Evolutionary conservation across 371 early-diverging fungal species (phyloP), one percentile per base, ranked within the genome.

Genomic region (Blakeslea trispora): DNA sequence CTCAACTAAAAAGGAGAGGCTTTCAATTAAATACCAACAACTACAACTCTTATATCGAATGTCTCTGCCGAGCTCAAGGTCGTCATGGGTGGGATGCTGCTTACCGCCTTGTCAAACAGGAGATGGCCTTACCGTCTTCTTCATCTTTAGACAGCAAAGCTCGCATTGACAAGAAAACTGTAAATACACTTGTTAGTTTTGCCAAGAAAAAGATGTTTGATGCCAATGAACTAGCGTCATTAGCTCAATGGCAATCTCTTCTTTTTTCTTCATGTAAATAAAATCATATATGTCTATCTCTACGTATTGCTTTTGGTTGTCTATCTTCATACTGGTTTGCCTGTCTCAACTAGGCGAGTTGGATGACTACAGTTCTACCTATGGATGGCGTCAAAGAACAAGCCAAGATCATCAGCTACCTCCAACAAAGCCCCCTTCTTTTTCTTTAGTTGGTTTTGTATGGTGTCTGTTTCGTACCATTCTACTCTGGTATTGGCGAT

Each of bases 11-110:
- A 18, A 57, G 42, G 5, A 21, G 46, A 4, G 31, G 55, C 0
- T 69, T 73, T 21, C 40, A 51, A 1, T 47, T 74, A 1, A 74
- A 76, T 32, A 66, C 68, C 35, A 76, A 76, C 42, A 72, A 74
- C 39, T 76, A 68, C 41, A 72, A 60, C 22, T 76, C 80, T 1
- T 79, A 72, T 47, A 66, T 79, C 7, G 80, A 79, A 47, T 74
- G 69, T 22, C 56, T 79, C 2, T 75, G 79, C 53, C 64, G 79
- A 39, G 40, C 35, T 24, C 52, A 50, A 11, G 69, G 66, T 6
- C 45, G 66, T 28, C 15, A 9, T 1, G 74, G 71, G 0, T 77
- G 71, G 71, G 69, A 77, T 21, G 46, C 47, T 13, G 77, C 77
- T 1, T 42, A 53, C 18, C 41, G 57, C 2, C 45, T 69, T 9